phyloP scores from a whole-genome alignment of 306 rosid species.

The Spatholobus suberectus region DNA sequence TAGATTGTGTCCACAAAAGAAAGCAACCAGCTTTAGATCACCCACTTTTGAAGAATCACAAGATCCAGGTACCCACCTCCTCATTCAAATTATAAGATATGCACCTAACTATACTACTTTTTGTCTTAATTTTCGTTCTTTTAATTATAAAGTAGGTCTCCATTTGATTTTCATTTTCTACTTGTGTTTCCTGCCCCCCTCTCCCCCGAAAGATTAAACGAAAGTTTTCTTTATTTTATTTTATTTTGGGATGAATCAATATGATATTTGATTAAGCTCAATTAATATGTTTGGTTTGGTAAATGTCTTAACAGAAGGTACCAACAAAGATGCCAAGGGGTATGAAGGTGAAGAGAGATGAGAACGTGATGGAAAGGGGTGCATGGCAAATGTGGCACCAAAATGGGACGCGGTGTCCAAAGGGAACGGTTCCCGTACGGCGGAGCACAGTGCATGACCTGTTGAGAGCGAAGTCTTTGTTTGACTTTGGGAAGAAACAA shows the following conservation, averaged over 20 bases:
- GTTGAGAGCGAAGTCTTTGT: constrained; percentile 81
- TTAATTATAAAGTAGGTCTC: neutral
- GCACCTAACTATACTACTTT: neutral
- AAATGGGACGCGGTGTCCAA: constrained; percentile 83
- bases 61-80: constrained; percentile 56
- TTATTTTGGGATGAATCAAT: no score
- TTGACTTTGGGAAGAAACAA: constrained; percentile 80
- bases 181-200: no score
- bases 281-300: neutral
- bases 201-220: no score
- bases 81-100: neutral
- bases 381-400: constrained; percentile 83
- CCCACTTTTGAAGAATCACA: constrained; percentile 65
- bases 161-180: neutral
- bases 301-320: constrained; percentile 57
- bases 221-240: no score
- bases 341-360: constrained; percentile 2
- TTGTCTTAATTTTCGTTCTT: neutral
- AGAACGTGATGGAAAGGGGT: neutral
- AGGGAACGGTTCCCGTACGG: constrained; percentile 85
- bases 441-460: constrained; percentile 70
- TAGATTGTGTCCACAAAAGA: constrained; percentile 68
- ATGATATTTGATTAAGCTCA: no score
- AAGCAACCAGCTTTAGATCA: constrained; percentile 71
- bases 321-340: constrained; percentile 65